These are phyloP conservation scores for Phytophthora melonis DNA, from an alignment of 352 stramenopile genomes.

Conservation along the genomic window DNA sequence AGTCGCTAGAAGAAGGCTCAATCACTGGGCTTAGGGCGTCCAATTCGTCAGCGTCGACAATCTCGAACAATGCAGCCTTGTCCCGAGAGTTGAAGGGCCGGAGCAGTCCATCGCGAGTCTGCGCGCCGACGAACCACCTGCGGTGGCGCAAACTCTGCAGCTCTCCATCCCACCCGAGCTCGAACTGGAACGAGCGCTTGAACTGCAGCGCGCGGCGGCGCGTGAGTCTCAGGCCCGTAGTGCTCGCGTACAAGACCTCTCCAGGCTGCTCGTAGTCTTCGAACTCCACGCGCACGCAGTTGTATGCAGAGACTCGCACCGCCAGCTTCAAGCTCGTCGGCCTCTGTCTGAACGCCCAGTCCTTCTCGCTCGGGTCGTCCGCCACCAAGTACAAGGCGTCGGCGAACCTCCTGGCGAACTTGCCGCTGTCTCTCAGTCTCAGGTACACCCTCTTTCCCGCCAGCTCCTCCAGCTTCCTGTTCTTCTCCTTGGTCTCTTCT, in stretches of 20 bases:
- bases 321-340: slow-evolving; percentile 60
- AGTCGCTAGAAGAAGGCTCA: slow-evolving; percentile 29
- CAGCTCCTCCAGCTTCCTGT: slow-evolving; percentile 44
- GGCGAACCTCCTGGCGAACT: slow-evolving; percentile 69
- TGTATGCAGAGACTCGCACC: slow-evolving; percentile 55
- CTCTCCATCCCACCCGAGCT: slow-evolving; percentile 72
- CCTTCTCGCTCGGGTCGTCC: slow-evolving; percentile 66
- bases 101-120: slow-evolving; percentile 71
- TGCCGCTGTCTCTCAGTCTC: slow-evolving; percentile 38
- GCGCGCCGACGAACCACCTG: slow-evolving; percentile 74
- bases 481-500: slow-evolving; percentile 38
- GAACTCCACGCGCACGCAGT: slow-evolving; percentile 66
- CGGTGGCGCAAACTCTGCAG: slow-evolving; percentile 73
- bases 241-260: slow-evolving; percentile 62
- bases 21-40: slow-evolving; percentile 52
- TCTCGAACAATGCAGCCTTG: slow-evolving; percentile 62
- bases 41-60: slow-evolving; percentile 67
- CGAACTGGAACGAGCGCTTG: slow-evolving; percentile 73
- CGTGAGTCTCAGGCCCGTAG: slow-evolving; percentile 63
- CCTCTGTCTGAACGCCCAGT: slow-evolving; percentile 69
- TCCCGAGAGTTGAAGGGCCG: slow-evolving; percentile 71
- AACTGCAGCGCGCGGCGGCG: slow-evolving; percentile 56
- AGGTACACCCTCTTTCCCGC: slow-evolving; percentile 69
- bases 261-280: slow-evolving; percentile 47
- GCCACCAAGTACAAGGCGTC: slow-evolving; percentile 61